phyloP scores from a whole-genome alignment of 2,329 filamentous ascomycete genomes.

The Fusarium chlamydosporum region DNA sequence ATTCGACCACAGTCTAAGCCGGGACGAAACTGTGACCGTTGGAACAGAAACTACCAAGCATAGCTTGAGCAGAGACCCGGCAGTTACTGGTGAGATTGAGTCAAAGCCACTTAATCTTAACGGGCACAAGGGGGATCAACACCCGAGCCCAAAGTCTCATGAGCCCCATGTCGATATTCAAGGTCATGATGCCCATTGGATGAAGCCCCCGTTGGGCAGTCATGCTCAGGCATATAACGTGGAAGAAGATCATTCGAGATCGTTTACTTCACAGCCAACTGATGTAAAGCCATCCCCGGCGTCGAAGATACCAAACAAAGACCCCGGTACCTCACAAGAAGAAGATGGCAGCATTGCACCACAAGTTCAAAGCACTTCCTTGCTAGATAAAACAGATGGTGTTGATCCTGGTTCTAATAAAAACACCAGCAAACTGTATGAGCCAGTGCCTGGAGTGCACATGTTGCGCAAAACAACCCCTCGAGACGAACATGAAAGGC shows the following conservation, averaged over 20 bases:
- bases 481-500: slow-evolving; percentile 10
- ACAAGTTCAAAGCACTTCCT: slow-evolving; percentile 11
- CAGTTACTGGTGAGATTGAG: slow-evolving; percentile 14
- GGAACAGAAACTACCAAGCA: slow-evolving; percentile 24
- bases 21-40: slow-evolving; percentile 27
- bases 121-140: slow-evolving; percentile 18
- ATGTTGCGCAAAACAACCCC: slow-evolving; percentile 23
- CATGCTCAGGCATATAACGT: slow-evolving; percentile 20
- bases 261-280: not conserved
- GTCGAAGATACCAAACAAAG: slow-evolving; percentile 6
- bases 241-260: slow-evolving; percentile 6
- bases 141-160: slow-evolving; percentile 43
- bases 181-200: slow-evolving; percentile 33
- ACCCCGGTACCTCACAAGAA: not conserved
- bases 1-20: slow-evolving; percentile 31
- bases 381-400: not conserved
- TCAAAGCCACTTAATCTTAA: slow-evolving; percentile 32
- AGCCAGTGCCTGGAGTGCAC: slow-evolving; percentile 9
- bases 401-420: slow-evolving; percentile 1
- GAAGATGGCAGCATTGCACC: slow-evolving; percentile 4
- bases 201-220: slow-evolving; percentile 26
- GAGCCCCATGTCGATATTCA: slow-evolving; percentile 37
- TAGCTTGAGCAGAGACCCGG: slow-evolving; percentile 31
- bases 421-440: slow-evolving; percentile 2
- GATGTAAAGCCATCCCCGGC: slow-evolving; percentile 1